These are phyloP conservation scores for Ceratocystis colombiana DNA, from an alignment of 2,329 filamentous ascomycete species.

Conservation along the genomic window DNA sequence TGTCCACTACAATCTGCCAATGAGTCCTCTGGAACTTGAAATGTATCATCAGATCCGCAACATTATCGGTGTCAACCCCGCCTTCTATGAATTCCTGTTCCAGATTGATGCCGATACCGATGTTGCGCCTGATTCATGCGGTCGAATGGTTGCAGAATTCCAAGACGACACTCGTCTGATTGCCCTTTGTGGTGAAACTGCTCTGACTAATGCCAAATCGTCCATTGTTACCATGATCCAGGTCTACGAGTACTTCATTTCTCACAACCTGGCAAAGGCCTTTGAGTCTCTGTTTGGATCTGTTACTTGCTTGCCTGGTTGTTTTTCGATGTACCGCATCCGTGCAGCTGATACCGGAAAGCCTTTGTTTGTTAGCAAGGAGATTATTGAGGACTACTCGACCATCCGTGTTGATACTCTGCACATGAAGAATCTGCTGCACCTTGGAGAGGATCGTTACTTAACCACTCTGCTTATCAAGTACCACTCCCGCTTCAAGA, in stretches of 20 bases:
- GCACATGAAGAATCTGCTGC: conserved; percentile 96
- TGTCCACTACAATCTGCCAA: conserved; percentile 91
- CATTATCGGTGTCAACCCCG: conserved; percentile 96
- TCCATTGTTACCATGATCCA: conserved; percentile 98
- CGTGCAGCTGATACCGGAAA: conserved; percentile 90
- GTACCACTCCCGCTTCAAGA: conserved; percentile 89
- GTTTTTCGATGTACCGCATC: conserved; percentile 98
- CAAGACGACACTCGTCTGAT: conserved; percentile 87
- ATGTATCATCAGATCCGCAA: conserved; percentile 99
- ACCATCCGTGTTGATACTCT: conserved; percentile 95
- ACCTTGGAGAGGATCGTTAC: conserved; percentile 95
- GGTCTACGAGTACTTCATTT: conserved; percentile 99
- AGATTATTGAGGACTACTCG: conserved; percentile 77
- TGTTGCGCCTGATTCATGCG: conserved; percentile 78
- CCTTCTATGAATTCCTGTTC: conserved; percentile 93
- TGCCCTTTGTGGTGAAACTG: conserved; percentile 88
- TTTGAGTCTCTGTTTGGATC: conserved; percentile 96
- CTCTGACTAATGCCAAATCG: conserved; percentile 80
- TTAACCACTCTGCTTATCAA: conserved; percentile 90
- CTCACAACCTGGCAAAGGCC: conserved; percentile 90
- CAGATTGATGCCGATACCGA: conserved; percentile 97
- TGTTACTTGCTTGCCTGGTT: conserved; percentile 94
- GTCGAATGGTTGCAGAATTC: conserved; percentile 85
- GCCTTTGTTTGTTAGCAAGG: conserved; percentile 88
- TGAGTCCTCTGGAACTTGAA: conserved; percentile 93